A percentile compares a stretch with the other conserved stretches of the same genome.
These are phyloP conservation scores for Tetragonia tetragonoides DNA, from an alignment of 148 eudicot genomes.

Conservation along the genomic window DNA sequence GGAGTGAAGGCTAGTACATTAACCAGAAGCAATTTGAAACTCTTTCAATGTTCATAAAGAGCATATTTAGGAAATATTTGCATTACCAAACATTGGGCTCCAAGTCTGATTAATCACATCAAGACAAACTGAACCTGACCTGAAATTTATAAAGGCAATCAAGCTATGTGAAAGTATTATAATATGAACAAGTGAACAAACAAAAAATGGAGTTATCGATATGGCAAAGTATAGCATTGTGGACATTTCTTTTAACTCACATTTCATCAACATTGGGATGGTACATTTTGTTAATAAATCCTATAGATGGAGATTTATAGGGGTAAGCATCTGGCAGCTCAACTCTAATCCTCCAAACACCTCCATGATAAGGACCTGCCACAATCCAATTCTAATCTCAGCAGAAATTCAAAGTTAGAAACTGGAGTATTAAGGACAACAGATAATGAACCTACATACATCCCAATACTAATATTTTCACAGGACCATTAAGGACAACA, in stretches of 20 bases:
- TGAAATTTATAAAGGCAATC: constrained; percentile 31
- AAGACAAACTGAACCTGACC: constrained; percentile 94
- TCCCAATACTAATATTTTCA: constrained; percentile 3
- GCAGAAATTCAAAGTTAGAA: constrained; percentile 4
- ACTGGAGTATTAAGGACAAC: constrained; percentile 4
- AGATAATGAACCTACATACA: constrained; percentile 7
- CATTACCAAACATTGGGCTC: constrained; percentile 95
- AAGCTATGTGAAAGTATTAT: background rate
- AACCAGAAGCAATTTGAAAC: constrained; percentile 1
- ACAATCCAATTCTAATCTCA: constrained; percentile 6
- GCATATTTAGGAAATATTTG: background rate
- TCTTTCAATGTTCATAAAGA: background rate
- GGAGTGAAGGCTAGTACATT: constrained; percentile 9
- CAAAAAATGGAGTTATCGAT: background rate
- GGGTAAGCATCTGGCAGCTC: constrained; percentile 97
- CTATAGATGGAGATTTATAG: constrained; percentile 84
- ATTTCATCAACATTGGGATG: constrained; percentile 94
- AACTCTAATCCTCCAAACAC: constrained; percentile 88
- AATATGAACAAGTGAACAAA: background rate
- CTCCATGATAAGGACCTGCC: constrained; percentile 89
- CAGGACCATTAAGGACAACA: too few species aligned
- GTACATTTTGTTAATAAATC: constrained; percentile 83
- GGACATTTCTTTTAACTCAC: constrained; percentile 41
- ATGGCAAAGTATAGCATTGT: background rate
- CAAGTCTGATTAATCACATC: constrained; percentile 92